A percentile compares a stretch with the other conserved stretches of the same genome.
Conservation (phyloP, 768 basidiomycete genomes). For the Tulasnella sp. region DNA sequence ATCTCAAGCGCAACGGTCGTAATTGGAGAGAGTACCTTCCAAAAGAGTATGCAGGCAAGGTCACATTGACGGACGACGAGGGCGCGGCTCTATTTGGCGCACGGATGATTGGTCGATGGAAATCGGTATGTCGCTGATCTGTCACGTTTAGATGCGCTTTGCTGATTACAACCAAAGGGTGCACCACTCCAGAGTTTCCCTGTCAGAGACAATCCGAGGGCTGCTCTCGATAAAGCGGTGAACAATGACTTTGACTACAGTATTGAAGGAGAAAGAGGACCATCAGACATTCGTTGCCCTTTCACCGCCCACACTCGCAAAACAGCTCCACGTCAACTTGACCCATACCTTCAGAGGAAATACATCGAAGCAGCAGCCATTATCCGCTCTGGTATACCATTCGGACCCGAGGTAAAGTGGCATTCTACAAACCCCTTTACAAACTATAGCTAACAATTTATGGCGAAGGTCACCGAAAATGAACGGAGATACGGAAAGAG, state of each 20-base stretch:
- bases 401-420: not conserved
- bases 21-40: not conserved
- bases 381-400: conserved; percentile 9
- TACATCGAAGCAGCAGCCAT: not conserved
- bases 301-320: conserved; percentile 14
- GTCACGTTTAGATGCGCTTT: not conserved
- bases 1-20: not conserved
- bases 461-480: not conserved
- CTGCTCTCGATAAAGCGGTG: not conserved
- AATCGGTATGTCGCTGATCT: not conserved
- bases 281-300: conserved; percentile 3
- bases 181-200: not conserved
- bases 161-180: not conserved
- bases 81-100: conserved; percentile 1
- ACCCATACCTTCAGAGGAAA: not conserved
- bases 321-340: not conserved
- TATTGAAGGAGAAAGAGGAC: not conserved
- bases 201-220: not conserved
- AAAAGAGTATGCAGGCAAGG: not conserved
- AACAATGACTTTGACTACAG: conserved; percentile 8
- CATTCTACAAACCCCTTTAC: too few species aligned
- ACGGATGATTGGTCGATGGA: conserved; percentile 8
- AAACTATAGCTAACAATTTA: too few species aligned
- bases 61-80: not conserved
- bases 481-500: not conserved